A percentile compares a stretch with the other conserved stretches of the same genome.
These are phyloP conservation scores for Digitaria exilis DNA, from an alignment of 202 grass and related monocot genomes.

Conservation along the genomic window DNA sequence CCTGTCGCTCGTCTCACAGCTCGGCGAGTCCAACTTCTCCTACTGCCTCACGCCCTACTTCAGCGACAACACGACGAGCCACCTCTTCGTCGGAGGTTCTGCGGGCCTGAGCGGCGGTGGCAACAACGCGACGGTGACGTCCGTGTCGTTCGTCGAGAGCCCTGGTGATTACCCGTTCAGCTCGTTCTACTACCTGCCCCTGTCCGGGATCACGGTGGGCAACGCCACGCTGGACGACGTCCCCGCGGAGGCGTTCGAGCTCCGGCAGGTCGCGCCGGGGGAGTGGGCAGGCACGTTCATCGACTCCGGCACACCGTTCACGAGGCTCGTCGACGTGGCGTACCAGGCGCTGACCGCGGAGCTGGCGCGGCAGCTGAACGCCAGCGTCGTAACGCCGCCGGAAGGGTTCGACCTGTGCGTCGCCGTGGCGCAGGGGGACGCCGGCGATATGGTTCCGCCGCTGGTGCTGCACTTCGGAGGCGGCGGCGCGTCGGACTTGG, in stretches of 20 bases:
- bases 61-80: background rate
- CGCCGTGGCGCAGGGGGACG: background rate
- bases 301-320: background rate
- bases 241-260: slow-evolving; percentile 1
- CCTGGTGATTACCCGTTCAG: background rate
- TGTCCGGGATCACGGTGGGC: slow-evolving; percentile 20
- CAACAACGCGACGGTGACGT: background rate
- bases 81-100: background rate
- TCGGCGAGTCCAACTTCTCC: slow-evolving; percentile 27
- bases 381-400: background rate
- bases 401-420: too few species aligned
- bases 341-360: background rate
- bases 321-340: background rate
- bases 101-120: background rate
- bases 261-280: background rate
- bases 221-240: background rate
- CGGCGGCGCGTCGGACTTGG: background rate
- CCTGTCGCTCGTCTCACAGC: slow-evolving; percentile 19
- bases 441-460: background rate
- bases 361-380: slow-evolving; percentile 15
- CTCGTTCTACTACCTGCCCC: slow-evolving; percentile 29
- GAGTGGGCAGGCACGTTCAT: background rate
- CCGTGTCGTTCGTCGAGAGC: slow-evolving; percentile 20
- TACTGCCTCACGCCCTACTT: slow-evolving; percentile 36
- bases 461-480: background rate